Evolutionary conservation across 2,329 filamentous ascomycete genomes (phyloP), one percentile per base, ranked within the genome.

Genomic region (Cryphonectria japonica): DNA sequence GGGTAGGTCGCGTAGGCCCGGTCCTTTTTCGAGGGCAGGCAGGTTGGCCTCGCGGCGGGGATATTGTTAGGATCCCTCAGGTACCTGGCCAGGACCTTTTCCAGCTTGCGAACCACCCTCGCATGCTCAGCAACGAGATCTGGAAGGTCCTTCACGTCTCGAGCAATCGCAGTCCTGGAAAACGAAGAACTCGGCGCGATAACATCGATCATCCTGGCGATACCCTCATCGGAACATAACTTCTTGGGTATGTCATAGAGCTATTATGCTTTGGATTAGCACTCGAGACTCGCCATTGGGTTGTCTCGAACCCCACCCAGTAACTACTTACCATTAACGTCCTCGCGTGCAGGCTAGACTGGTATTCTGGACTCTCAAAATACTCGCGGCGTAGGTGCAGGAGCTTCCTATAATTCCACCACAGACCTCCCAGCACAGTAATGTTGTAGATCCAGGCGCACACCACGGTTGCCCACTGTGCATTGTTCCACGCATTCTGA

Each of bases 111-210:
- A 46, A 99, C 96, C 0, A 90, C 87, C 74, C 92, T 85, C 69
- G 94, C 91, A 77, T 99, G 95, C 78, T 97, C 88, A 71, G 92
- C 89, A 73, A 99, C 96, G 71, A 98, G 83, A 26, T 92, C 86
- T 14, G 96, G 96, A 16, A 99, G 85, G 54, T 95, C 91, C 80
- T 95, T 97, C 73, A 98, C 94, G 76, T 98, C 98, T 74, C 96
- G 90, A 34, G 94, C 95, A 76, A 98, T 91, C 14, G 93, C 91
- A 29, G 92, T 93, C 73, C 92, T 88, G 2, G 94, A 93, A 69
- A 94, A 89, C 14, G 92, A 92, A 14, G 92, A 92, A 34, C 91
- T 93, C 1, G 93, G 93, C 37, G 91, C 93, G 54, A 96, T 87
- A 72, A 90, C 85, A 74, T 98, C 94, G 39, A 94, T 93, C 71